These are phyloP conservation scores for Thinopyrum elongatum DNA, from an alignment of 176 grass and related monocot genomes.

Conservation along the genomic window DNA sequence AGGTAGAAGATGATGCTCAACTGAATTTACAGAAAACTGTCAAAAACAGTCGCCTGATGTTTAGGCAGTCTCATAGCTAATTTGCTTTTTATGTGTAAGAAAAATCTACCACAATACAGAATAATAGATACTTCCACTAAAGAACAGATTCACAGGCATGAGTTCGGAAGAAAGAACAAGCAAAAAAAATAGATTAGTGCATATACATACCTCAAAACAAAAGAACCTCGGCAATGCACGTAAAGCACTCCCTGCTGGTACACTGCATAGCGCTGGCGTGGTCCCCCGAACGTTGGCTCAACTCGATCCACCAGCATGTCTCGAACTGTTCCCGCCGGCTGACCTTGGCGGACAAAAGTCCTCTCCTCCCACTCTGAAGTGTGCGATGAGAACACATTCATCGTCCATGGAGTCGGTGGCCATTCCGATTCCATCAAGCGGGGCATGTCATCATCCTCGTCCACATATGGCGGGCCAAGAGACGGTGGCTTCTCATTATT, in stretches of 20 bases:
- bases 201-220: not conserved
- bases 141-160: too few relatives aligned
- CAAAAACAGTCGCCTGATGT: too few relatives aligned
- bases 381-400: not conserved
- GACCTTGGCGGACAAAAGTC: not conserved
- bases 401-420: not conserved
- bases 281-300: not conserved
- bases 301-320: not conserved
- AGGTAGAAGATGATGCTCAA: too few relatives aligned
- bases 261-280: not conserved
- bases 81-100: too few relatives aligned
- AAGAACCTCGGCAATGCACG: not conserved
- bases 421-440: not conserved
- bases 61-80: too few relatives aligned
- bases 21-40: too few relatives aligned
- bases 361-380: not conserved
- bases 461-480: too few relatives aligned
- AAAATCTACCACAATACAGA: too few relatives aligned
- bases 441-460: not conserved
- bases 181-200: too few relatives aligned
- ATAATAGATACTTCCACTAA: too few relatives aligned
- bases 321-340: not conserved
- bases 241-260: not conserved
- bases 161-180: too few relatives aligned
- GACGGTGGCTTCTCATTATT: too few relatives aligned